Evolutionary conservation across 2,329 filamentous ascomycete genomes (phyloP), one percentile per base, ranked within the genome.

Genomic region (Fusarium graminum): DNA sequence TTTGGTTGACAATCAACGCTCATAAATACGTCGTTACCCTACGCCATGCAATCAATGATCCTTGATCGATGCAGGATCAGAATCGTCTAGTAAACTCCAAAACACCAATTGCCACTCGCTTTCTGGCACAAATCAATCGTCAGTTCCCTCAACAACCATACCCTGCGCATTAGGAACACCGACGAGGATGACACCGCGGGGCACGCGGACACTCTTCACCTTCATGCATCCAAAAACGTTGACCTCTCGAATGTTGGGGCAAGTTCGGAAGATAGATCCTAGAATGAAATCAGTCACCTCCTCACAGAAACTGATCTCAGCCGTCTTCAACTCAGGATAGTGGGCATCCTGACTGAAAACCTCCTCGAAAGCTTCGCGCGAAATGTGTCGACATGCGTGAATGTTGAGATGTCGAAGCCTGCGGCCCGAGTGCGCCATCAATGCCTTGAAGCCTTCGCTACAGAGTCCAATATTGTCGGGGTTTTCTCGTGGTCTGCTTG

Each of bases 321-420:
- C 80, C 57, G 90, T 86, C 61, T 82, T 80, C 32, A 98, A 82
- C 12, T 87, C 81, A 0, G 90, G 88, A 69, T 96, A 97, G 2
- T 52, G 64, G 42, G 84, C 86, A 25, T 82, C 83, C 10, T 80
- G 77, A 7, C 81, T 79, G 72, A 98, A 97, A 1, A 91, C 89
- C 11, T 89, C 84, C 63, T 92, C 88, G 59, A 97, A 93, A 0
- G 92, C 88, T 16, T 85, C 80, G 32, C 85, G 82, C 2, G 87
- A 85, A 65, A 98, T 94, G 75, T 97, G 91, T 4, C 94, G 90
- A 74, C 93, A 97, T 0, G 90, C 92, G 14, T 92, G 87, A n/a
- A 97, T 82, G 73, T 96, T 92, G 32, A 98, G 81, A 39, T 85
- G 81, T 59, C 84, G 83, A 3, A 98, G 78, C 12, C 79, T 82